phyloP scores from a whole-genome alignment of 257 asterid genomes.

The Cruciata laevipes region DNA sequence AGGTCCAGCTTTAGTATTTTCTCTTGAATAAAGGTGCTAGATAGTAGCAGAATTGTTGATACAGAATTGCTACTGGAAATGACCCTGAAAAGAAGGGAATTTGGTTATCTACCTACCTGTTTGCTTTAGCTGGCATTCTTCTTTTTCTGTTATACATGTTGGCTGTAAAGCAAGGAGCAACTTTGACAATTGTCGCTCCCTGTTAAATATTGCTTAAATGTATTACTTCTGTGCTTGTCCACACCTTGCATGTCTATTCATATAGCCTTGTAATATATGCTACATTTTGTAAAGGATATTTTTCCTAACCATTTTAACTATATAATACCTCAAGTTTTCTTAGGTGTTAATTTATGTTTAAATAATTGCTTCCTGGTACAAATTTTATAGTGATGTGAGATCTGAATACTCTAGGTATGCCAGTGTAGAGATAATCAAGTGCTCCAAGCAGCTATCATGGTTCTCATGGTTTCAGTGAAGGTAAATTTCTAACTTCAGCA shows the following conservation, averaged over 20 bases:
- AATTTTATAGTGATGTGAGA: conserved; percentile 4
- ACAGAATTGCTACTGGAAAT: background rate
- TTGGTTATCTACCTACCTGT: no score
- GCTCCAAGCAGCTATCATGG: conserved; percentile 60
- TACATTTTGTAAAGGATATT: background rate
- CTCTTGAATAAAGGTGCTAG: background rate
- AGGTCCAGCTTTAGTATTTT: background rate
- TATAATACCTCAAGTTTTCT: background rate
- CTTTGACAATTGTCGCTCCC: no score
- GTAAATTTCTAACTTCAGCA: conserved; percentile 25
- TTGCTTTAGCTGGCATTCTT: background rate
- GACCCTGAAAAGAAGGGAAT: background rate
- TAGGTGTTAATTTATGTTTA: background rate
- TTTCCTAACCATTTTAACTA: background rate
- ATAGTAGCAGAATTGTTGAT: background rate
- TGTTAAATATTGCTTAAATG: background rate
- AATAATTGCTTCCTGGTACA: conserved; percentile 7
- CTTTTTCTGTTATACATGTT: background rate
- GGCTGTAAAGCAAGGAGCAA: background rate
- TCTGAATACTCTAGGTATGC: conserved; percentile 43
- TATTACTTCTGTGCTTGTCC: background rate
- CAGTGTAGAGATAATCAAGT: conserved; percentile 28
- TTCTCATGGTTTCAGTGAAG: conserved; percentile 81
- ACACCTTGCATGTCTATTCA: background rate
- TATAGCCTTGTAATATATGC: background rate